Percentiles rank a stretch among this genome's conserved stretches.
Conservation (phyloP, 768 basidiomycete genomes). For the Agrocybe pediades region DNA sequence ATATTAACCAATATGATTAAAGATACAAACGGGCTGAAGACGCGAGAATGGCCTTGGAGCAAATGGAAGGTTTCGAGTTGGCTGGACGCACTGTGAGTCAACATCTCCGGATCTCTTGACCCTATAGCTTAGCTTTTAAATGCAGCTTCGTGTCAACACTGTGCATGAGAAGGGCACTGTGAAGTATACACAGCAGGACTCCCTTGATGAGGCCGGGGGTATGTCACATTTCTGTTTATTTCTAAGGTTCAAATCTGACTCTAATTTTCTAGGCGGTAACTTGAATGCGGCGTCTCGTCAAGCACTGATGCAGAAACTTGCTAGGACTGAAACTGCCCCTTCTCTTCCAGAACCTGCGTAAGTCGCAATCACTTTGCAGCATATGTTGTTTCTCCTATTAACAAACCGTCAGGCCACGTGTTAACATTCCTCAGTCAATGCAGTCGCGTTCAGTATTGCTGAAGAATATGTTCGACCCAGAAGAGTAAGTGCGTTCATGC, state of each 20-base stretch:
- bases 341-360: constrained; percentile 64
- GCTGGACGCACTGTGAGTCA: constrained; percentile 85
- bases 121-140: constrained; percentile 6
- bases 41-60: constrained; percentile 94
- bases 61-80: constrained; percentile 99
- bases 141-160: constrained; percentile 84
- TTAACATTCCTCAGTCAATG: constrained; percentile 82
- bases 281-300: constrained; percentile 98
- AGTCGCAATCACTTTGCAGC: constrained; percentile 22
- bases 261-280: constrained; percentile 73
- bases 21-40: constrained; percentile 92
- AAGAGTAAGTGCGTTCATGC: constrained; percentile 63
- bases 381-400: constrained; percentile 8
- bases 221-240: constrained; percentile 11
- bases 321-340: constrained; percentile 79
- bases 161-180: constrained; percentile 88
- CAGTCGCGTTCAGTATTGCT: constrained; percentile 88
- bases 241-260: constrained; percentile 9
- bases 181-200: constrained; percentile 75
- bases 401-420: constrained; percentile 55
- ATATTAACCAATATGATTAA: not conserved
- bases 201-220: constrained; percentile 91
- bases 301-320: constrained; percentile 99
- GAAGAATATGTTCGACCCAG: constrained; percentile 98
- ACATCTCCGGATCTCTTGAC: constrained; percentile 9